Base-by-base conservation (phyloP, 2,329 filamentous ascomycete genomes). In the Fusarium illudens region DNA sequence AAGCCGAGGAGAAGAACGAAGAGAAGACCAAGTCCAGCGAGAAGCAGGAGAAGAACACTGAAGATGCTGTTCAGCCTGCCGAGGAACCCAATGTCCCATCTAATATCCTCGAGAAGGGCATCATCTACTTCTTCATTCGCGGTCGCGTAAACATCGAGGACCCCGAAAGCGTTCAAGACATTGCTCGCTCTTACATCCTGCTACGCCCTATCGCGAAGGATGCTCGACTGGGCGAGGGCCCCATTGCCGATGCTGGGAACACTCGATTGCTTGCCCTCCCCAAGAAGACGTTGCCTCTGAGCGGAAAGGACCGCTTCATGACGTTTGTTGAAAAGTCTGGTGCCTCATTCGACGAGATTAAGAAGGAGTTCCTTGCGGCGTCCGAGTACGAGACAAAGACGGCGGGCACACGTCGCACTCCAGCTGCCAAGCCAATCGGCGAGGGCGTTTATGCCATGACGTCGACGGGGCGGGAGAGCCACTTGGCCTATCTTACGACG, bases 91-190 rank as follows among this genome's bases (percentile, higher is more conserved):
- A 73, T 15, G 71, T 82, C 1, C 80, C 83, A 0, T 82, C 85
- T 0, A 84, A 73, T 51, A 88, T 97, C 22, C 84, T 96, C 3
- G 94, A 97, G 75, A 97, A 96, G 74, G 94, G 94, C 4, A 86
- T 96, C 71, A 89, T 97, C 70, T 97, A 97, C 83, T 97, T 97
- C 84, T 96, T 97, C 82, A 90, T 91, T 73, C 90, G 94, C 17
- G 89, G 89, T 8, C 89, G 93, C 12, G 92, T 97, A 34, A 87
- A 88, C 52, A 84, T 92, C 25, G 87, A 93, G 5, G 84, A 92
- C 7, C 90, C 93, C 0, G 84, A 90, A 17, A 84, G 86, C 46
- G 83, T 95, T 1, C 80, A 86, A 37, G 93, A 97, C 54, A 86
- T 97, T 50, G 88, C 91, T 39, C 90, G 93, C 50, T 93, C 86